Base-by-base conservation (phyloP, 2,329 filamentous ascomycete species). In the Fusarium protoensiforme region DNA sequence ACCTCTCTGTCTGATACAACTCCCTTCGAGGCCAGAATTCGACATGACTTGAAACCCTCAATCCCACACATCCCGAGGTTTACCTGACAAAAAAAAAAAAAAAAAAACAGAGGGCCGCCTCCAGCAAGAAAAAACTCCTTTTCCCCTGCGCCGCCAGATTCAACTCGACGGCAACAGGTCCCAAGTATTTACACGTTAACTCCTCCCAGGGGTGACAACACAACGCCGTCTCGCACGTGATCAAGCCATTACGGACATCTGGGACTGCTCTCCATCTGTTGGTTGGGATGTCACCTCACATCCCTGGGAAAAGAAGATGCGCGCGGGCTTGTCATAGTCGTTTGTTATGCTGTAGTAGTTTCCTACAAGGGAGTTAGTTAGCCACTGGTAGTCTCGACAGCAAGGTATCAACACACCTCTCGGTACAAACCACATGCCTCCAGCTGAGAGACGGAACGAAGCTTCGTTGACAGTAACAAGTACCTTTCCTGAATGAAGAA, bases 261-360 rank as follows among this genome's bases (percentile, higher is more conserved):
- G 75, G 13, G 69, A 72, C 41, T 75, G 69, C 31, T 78, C 74
- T 22, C 61, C 54, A 39, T 78, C 77, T n/a, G 72, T 75, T 11
- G 67, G 73, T 38, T 73, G 62, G 10, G 75, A 72, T 11, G 83
- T 80, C 13, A 87, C 77, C 78, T 91, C 94, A 82, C 92, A 96
- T 8, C 92, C 96, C 81, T 99, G 96, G 1, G 95, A 92, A 82
- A 98, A 99, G 85, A 98, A 98, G 57, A 98, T 88, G 41, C 93
- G 90, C 6, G 94, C 93, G 6, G 91, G 88, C 69, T 87, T 86
- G 71, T 92, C 88, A 77, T 91, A 91, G 65, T 94, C 91, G 81
- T 98, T 99, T 64, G 88, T 87, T 78, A 99, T 98, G 79, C 92
- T 93, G 83, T 99, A 99, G 77, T 94, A 93, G 80, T 98, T 98